These are phyloP conservation scores for Lasiosphaeris hirsuta DNA, from an alignment of 495 filamentous ascomycete genomes.

Conservation along the genomic window DNA sequence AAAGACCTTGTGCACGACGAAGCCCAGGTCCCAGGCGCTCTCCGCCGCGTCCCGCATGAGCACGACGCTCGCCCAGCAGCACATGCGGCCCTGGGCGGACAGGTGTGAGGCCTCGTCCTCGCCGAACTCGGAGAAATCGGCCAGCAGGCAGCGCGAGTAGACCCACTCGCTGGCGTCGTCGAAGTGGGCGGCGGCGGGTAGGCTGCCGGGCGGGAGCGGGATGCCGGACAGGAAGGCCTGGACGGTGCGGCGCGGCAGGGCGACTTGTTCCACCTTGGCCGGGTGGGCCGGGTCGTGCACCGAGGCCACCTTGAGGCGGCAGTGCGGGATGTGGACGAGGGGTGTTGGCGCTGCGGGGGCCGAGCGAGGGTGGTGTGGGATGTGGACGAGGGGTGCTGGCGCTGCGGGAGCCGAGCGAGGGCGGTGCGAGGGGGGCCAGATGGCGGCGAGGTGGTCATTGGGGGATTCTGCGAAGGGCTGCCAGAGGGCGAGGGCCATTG, in stretches of 20 bases:
- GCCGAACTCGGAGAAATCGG: slow-evolving; percentile 27
- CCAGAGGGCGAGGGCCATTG: neutral
- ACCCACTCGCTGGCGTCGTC: slow-evolving; percentile 32
- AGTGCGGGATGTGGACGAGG: slow-evolving; percentile 27
- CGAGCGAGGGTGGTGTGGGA: neutral
- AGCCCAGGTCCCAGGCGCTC: slow-evolving; percentile 10
- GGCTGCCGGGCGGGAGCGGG: neutral
- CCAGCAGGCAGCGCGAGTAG: slow-evolving; percentile 25
- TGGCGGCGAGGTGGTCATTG: neutral
- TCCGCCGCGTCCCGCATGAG: slow-evolving; percentile 4
- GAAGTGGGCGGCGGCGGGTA: slow-evolving; percentile 14
- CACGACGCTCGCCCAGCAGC: slow-evolving; percentile 30
- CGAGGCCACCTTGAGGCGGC: slow-evolving; percentile 17
- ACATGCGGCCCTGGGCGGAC: slow-evolving; percentile 22
- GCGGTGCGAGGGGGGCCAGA: neutral
- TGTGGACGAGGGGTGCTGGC: neutral
- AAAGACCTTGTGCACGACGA: slow-evolving; percentile 15
- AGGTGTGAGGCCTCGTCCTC: slow-evolving; percentile 20
- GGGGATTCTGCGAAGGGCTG: neutral
- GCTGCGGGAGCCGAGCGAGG: neutral
- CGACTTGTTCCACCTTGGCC: slow-evolving; percentile 19
- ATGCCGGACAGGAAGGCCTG: slow-evolving; percentile 17
- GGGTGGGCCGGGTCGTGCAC: neutral
- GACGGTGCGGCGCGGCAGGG: slow-evolving; percentile 19
- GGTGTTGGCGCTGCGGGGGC: neutral